These are phyloP conservation scores for Tagetes erecta DNA, from an alignment of 129 eudicot genomes.

Conservation along the genomic window DNA sequence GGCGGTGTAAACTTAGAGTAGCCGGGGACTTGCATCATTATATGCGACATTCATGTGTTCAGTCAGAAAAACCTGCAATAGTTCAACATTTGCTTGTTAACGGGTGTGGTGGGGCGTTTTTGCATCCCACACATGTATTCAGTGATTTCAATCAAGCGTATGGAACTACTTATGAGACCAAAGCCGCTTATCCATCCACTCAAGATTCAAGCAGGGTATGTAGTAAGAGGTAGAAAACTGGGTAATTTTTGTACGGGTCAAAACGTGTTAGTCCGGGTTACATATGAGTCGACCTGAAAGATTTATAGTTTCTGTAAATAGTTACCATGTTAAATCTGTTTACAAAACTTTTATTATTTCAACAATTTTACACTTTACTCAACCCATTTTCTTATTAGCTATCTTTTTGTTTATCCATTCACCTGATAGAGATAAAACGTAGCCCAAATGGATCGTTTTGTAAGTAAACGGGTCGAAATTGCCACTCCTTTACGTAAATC, in stretches of 20 bases:
- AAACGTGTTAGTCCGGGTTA: conserved; percentile 52
- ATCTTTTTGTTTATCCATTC: background rate
- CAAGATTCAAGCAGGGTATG: conserved; percentile 67
- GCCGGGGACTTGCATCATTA: conserved; percentile 97
- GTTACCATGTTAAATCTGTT: background rate
- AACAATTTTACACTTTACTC: background rate
- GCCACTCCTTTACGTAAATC: background rate
- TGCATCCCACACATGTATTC: conserved; percentile 97
- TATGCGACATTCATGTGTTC: conserved; percentile 91
- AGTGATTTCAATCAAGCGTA: conserved; percentile 58
- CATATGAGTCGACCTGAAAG: conserved; percentile 14
- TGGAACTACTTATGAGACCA: conserved; percentile 67
- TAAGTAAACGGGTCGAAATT: background rate
- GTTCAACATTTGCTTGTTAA: conserved; percentile 81
- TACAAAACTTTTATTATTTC: background rate
- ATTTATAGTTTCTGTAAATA: background rate
- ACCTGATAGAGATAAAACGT: background rate
- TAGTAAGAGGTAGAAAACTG: background rate
- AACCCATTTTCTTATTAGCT: background rate
- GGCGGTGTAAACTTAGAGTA: conserved; percentile 87
- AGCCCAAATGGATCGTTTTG: background rate
- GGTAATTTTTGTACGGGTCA: background rate
- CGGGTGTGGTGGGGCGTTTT: conserved; percentile 97
- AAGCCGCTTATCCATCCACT: conserved; percentile 84
- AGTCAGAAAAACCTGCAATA: conserved; percentile 81